Percentiles rank a stretch among this genome's conserved stretches.
Conservation (phyloP, 257 asterid genomes). For the Datura wrightii region DNA sequence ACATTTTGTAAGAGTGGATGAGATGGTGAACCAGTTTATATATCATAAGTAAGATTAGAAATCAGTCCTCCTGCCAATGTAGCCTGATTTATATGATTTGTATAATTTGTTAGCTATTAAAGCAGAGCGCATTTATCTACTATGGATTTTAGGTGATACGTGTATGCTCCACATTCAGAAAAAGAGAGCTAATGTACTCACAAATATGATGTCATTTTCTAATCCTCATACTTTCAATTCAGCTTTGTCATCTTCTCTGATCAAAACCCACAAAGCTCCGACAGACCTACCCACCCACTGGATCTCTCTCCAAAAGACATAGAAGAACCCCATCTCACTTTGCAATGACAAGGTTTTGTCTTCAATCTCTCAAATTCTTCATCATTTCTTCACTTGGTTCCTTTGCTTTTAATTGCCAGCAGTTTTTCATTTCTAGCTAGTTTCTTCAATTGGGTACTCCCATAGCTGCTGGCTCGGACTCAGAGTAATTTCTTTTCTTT, state of each 20-base stretch:
- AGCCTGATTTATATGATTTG: no score
- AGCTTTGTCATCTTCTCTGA: conserved; percentile 28
- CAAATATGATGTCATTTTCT: not conserved
- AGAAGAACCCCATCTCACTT: not conserved
- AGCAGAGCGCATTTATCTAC: no score
- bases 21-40: no score
- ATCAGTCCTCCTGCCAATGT: no score
- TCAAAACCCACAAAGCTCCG: not conserved
- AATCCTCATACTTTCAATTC: not conserved
- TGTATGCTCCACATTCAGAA: no score
- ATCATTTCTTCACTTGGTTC: not conserved
- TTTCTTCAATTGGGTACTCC: not conserved
- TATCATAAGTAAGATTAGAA: no score
- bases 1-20: no score
- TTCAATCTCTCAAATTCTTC: not conserved
- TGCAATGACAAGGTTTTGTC: not conserved
- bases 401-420: not conserved
- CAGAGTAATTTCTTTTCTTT: no score
- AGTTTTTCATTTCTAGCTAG: not conserved
- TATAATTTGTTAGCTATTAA: no score
- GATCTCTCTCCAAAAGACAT: no score
- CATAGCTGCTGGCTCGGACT: no score
- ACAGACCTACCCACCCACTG: not conserved
- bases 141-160: not conserved
- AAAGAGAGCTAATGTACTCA: not conserved